Evolutionary conservation across 2,329 filamentous ascomycete species (phyloP).

Genomic region (Rutstroemia sp.): DNA sequence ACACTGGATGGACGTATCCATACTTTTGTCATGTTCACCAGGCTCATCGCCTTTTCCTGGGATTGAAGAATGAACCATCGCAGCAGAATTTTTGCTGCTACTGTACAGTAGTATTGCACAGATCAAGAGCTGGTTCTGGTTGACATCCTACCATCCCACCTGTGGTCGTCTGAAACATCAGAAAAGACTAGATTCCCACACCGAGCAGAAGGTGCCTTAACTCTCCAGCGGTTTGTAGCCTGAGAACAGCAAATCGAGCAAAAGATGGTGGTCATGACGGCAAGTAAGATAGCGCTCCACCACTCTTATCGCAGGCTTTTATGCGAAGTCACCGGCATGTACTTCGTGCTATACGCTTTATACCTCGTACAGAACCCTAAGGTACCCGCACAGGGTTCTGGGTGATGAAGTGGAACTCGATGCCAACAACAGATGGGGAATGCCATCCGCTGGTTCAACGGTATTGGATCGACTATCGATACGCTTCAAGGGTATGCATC

Average conservation of each 20-base stretch:
- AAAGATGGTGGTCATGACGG: too few relatives aligned
- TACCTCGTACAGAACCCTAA: background rate
- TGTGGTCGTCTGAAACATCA: background rate
- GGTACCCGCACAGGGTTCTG: background rate
- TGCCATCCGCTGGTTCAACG: background rate
- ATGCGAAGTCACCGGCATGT: background rate
- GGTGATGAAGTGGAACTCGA: constrained; percentile 6
- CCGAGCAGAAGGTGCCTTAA: too few relatives aligned
- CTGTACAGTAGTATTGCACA: background rate
- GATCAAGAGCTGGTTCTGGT: background rate
- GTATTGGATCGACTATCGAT: constrained; percentile 2
- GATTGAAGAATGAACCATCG: background rate
- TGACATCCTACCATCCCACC: too few relatives aligned
- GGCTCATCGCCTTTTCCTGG: background rate
- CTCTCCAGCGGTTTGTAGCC: too few relatives aligned
- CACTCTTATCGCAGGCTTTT: background rate
- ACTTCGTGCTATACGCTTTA: too few relatives aligned
- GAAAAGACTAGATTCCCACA: too few relatives aligned
- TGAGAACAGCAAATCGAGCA: too few relatives aligned
- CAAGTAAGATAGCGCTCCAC: too few relatives aligned
- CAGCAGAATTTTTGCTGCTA: background rate
- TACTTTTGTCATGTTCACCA: background rate
- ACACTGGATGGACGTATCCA: background rate
- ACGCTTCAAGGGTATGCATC: background rate
- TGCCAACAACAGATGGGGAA: constrained; percentile 9